Evolutionary conservation across 1,139 yeast species (phyloP).

Genomic region (Blastobotrys serpentis): DNA sequence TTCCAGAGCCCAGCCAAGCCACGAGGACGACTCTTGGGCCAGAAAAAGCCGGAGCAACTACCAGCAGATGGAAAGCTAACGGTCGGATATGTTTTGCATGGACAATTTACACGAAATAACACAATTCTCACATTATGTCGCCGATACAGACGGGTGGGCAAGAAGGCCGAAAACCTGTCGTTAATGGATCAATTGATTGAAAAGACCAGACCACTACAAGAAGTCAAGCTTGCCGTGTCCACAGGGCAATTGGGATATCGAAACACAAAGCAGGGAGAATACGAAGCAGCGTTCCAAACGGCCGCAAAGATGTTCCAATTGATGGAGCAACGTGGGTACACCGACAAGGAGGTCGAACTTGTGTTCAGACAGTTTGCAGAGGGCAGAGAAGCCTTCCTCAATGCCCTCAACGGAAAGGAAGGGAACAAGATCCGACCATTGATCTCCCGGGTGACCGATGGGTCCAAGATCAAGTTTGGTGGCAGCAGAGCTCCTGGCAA

Average conservation of each 20-base stretch:
- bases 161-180: slow-evolving; percentile 36
- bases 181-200: slow-evolving; percentile 78
- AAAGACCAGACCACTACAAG: slow-evolving; percentile 77
- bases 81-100: slow-evolving; percentile 68
- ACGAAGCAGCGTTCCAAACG: slow-evolving; percentile 93
- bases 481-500: slow-evolving; percentile 83
- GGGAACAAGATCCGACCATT: slow-evolving; percentile 66
- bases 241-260: slow-evolving; percentile 44
- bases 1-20: slow-evolving; percentile 5
- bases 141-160: slow-evolving; percentile 53
- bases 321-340: slow-evolving; percentile 55
- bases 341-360: slow-evolving; percentile 52
- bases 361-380: slow-evolving; percentile 80
- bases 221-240: slow-evolving; percentile 58
- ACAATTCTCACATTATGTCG: slow-evolving; percentile 76
- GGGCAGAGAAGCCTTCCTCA: slow-evolving; percentile 83
- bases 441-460: slow-evolving; percentile 70
- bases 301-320: slow-evolving; percentile 68
- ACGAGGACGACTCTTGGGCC: slow-evolving; percentile 5
- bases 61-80: slow-evolving; percentile 34
- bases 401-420: slow-evolving; percentile 86
- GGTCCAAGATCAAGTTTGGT: slow-evolving; percentile 83
- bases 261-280: slow-evolving; percentile 68
- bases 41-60: slow-evolving; percentile 10
- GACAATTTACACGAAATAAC: slow-evolving; percentile 76